Evolutionary conservation across 2,329 filamentous ascomycete genomes (phyloP), one percentile per base, ranked within the genome.

Genomic region (Trichophyton mentagrophytes): DNA sequence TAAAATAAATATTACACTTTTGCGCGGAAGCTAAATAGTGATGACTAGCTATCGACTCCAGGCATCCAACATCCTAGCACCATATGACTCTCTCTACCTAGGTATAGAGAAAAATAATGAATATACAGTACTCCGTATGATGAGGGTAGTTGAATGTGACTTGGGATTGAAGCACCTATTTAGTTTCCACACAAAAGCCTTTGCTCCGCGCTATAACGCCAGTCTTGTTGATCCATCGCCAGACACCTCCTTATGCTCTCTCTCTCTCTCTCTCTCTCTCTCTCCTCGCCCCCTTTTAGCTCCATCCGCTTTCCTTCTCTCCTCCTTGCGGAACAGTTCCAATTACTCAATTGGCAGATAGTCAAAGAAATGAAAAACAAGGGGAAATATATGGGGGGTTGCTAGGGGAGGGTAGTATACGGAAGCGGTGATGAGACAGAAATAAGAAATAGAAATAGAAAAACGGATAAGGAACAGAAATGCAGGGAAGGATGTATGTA

Each of bases 221-320:
- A 58, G 44, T 51, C n/a, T 53, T 53, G 57, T 59, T 60, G 25
- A 61, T 33, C 42, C 40, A 66, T 71, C 69, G 67, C 70, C 69
- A 69, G 66, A 68, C 70, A 68, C 69, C 51, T 20, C 27, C 27
- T 33, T 55, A 55, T 55, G 51, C 51, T 55, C 25, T 20, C 46
- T 33, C 49, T 11, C 40, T 44, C 33, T 13, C 47, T 13, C 47
- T 27, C 25, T 33, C 49, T 55, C 49, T 4, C 40, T 44, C 33
- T 11, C 47, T 36, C 22, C 51, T 27, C 27, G 6, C 1, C 27
- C 27, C 27, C 27, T 30, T 30, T 30, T 36, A 30, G 38, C 51
- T 17, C 51, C 69, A 60, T 68, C 63, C 67, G 67, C 64, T 64
- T 66, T 62, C 11, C 63, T 62, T 61, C 63, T 60, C 57, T 62